Conservation (phyloP, 2,329 filamentous ascomycete species). For the Talaromyces sp. region DNA sequence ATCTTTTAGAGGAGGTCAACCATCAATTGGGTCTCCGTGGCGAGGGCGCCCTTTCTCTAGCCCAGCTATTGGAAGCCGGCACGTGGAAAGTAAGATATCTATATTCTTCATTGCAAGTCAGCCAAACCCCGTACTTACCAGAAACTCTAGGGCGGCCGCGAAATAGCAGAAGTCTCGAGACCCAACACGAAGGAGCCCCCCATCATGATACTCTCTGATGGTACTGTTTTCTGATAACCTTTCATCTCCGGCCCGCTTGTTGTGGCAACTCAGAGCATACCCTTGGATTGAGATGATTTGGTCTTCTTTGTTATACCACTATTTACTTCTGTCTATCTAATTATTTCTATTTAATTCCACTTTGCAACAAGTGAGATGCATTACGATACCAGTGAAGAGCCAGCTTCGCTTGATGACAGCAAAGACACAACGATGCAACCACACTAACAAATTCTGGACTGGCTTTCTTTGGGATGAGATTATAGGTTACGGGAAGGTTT, state of each 20-base stretch:
- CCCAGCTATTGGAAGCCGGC: constrained; percentile 90
- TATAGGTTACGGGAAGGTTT: not conserved
- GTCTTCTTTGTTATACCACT: not conserved
- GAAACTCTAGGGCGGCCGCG: constrained; percentile 71
- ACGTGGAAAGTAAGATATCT: constrained; percentile 80
- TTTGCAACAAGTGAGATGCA: not conserved
- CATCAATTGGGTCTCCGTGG: constrained; percentile 63
- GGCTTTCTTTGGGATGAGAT: not conserved
- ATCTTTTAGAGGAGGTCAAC: constrained; percentile 66
- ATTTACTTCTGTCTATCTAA: not conserved
- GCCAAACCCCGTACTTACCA: constrained; percentile 19
- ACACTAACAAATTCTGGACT: not conserved
- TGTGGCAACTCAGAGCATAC: not conserved
- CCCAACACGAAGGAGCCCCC: constrained; percentile 96
- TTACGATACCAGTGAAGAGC: not conserved
- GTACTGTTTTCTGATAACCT: constrained; percentile 75
- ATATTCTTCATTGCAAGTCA: not conserved
- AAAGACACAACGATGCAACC: not conserved
- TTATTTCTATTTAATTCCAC: not conserved
- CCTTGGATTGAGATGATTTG: not conserved
- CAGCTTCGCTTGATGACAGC: not conserved
- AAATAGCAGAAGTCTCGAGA: constrained; percentile 90
- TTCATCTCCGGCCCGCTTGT: not conserved
- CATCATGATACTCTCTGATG: constrained; percentile 93
- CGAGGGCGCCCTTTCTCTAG: constrained; percentile 65